These are phyloP conservation scores for Aspergillus transmontanensis DNA, from an alignment of 2,329 filamentous ascomycete genomes.

Conservation along the genomic window DNA sequence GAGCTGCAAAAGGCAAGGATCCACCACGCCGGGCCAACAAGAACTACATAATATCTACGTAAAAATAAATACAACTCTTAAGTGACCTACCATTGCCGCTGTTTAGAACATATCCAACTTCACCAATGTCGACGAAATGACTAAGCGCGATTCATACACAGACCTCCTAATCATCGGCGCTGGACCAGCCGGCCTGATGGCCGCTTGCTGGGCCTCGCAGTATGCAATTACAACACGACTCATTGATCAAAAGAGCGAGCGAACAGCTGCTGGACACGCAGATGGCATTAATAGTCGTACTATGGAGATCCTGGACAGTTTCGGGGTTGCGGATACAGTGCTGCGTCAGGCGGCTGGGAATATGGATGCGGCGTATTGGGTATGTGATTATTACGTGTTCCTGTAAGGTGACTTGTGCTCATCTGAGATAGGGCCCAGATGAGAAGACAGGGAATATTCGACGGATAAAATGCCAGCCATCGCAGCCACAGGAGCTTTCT, in stretches of 20 bases:
- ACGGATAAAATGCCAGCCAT: slow-evolving; percentile 6
- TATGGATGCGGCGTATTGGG: slow-evolving; percentile 19
- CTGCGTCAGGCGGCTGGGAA: slow-evolving; percentile 3
- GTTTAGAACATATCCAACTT: too few species aligned
- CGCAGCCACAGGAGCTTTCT: slow-evolving; percentile 6
- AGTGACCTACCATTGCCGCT: too few species aligned
- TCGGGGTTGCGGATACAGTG: slow-evolving; percentile 56
- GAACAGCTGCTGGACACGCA: slow-evolving; percentile 42
- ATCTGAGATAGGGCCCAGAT: slow-evolving; percentile 2
- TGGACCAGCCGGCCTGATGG: slow-evolving; percentile 15
- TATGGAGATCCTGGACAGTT: slow-evolving; percentile 72
- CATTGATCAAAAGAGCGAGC: slow-evolving; percentile 22
- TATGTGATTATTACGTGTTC: background rate
- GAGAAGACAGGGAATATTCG: slow-evolving; percentile 9
- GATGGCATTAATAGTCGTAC: slow-evolving; percentile 66
- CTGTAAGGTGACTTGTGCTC: background rate
- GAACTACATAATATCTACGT: background rate
- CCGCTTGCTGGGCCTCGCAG: slow-evolving; percentile 21
- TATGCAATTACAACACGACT: slow-evolving; percentile 21
- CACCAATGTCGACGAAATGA: background rate
- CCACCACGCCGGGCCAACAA: background rate
- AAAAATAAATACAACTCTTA: background rate
- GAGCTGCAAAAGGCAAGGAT: too few species aligned
- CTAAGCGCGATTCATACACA: background rate
- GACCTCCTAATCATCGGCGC: background rate